Evolutionary conservation across 805 yeast species (phyloP).

Genomic region (Ogataea henricii): DNA sequence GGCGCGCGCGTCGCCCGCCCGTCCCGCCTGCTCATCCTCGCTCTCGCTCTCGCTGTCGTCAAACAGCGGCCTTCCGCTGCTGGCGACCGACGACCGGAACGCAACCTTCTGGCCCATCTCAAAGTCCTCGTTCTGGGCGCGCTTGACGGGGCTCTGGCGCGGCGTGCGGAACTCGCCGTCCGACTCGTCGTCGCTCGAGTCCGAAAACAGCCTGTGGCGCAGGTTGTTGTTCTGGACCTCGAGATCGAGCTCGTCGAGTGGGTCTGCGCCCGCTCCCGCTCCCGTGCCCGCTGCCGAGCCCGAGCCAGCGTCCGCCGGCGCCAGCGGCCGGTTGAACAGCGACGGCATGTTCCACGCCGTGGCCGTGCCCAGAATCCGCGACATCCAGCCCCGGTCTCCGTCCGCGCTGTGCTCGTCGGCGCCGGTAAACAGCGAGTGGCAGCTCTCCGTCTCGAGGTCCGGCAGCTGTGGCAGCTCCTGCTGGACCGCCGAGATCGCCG

Average conservation of each 20-base stretch:
- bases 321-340: slow-evolving; percentile 19
- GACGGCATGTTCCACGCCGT: slow-evolving; percentile 21
- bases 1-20: too few species aligned
- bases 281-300: too few species aligned
- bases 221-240: slow-evolving; percentile 14
- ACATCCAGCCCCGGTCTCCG: slow-evolving; percentile 22
- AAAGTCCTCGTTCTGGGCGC: slow-evolving; percentile 16
- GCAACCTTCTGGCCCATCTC: slow-evolving; percentile 29
- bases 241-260: slow-evolving; percentile 23
- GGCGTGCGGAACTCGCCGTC: slow-evolving; percentile 2
- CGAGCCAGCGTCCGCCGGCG: too few species aligned
- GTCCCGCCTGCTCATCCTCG: not conserved
- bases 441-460: slow-evolving; percentile 16
- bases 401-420: not conserved
- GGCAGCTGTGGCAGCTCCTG: slow-evolving; percentile 20
- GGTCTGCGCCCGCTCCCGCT: slow-evolving; percentile 11
- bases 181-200: slow-evolving; percentile 34
- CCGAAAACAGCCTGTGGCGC: slow-evolving; percentile 28
- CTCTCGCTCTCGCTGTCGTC: slow-evolving; percentile 9
- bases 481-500: slow-evolving; percentile 15
- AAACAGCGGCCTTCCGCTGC: slow-evolving; percentile 12
- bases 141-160: not conserved
- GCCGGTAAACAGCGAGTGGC: too few species aligned
- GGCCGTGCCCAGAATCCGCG: slow-evolving; percentile 22
- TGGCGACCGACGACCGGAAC: slow-evolving; percentile 21